A percentile compares a stretch with the other conserved stretches of the same genome.
Evolutionary conservation across 805 yeast species (phyloP).

Genomic region (Candida krabiensis): DNA sequence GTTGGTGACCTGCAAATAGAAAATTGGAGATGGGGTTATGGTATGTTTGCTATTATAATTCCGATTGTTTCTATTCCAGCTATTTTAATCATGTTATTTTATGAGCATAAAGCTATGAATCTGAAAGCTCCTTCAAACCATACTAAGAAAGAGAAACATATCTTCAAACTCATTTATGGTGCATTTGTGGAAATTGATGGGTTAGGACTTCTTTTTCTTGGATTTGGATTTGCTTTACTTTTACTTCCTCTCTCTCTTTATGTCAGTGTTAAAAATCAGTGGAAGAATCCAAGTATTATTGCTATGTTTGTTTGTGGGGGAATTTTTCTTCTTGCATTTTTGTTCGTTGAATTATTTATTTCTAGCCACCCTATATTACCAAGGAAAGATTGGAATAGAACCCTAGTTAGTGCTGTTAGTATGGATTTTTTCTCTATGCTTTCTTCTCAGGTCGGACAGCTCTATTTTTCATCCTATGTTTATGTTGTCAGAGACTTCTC

Average conservation of each 20-base stretch:
- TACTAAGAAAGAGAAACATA: neutral
- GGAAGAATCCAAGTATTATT: constrained; percentile 40
- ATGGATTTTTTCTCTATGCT: constrained; percentile 26
- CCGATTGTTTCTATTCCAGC: constrained; percentile 41
- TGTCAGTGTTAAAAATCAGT: constrained; percentile 31
- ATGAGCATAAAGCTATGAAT: constrained; percentile 35
- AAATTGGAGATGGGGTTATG: constrained; percentile 55
- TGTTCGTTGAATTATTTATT: constrained; percentile 31
- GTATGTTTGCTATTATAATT: constrained; percentile 46
- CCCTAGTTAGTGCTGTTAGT: constrained; percentile 35
- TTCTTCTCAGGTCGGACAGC: constrained; percentile 8
- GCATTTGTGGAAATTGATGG: constrained; percentile 39
- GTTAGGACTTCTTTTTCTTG: constrained; percentile 38
- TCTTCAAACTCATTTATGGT: constrained; percentile 10
- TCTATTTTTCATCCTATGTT: constrained; percentile 37
- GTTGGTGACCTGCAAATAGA: constrained; percentile 31
- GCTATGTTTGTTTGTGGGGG: constrained; percentile 43
- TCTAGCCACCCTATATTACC: constrained; percentile 41
- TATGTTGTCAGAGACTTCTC: constrained; percentile 33
- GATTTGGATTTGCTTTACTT: constrained; percentile 39
- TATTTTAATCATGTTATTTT: constrained; percentile 31
- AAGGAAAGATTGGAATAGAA: constrained; percentile 37
- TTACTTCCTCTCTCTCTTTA: constrained; percentile 40
- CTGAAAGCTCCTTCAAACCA: constrained; percentile 4
- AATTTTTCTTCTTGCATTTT: constrained; percentile 30